A percentile compares a stretch with the other conserved stretches of the same genome.
Conservation (phyloP, 2,329 filamentous ascomycete genomes). For the Allantophomopsis cytisporea region DNA sequence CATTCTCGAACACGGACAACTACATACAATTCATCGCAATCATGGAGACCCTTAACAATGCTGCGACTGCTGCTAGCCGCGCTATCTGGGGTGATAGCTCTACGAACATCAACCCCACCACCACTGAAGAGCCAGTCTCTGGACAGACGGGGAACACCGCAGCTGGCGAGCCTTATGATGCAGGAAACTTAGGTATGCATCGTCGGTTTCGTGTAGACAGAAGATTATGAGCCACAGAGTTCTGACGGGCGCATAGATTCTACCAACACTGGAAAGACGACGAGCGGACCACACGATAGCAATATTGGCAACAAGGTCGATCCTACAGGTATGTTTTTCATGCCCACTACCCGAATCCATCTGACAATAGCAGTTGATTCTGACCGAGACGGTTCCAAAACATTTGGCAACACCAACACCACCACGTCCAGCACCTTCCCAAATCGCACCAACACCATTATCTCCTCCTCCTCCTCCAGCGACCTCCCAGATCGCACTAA, state of each 20-base stretch:
- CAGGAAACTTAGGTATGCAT: conserved; percentile 51
- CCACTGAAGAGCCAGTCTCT: conserved; percentile 53
- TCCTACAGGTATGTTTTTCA: background rate
- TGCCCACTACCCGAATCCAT: too few relatives aligned
- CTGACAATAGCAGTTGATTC: background rate
- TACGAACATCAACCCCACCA: conserved; percentile 11
- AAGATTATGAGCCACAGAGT: background rate
- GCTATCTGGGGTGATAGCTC: conserved; percentile 26
- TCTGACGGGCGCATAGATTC: background rate
- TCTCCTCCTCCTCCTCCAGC: conserved; percentile 9
- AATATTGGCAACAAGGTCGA: background rate
- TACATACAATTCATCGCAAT: background rate
- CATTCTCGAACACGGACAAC: too few relatives aligned
- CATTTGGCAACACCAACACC: background rate
- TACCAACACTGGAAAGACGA: background rate
- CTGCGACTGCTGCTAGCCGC: conserved; percentile 28
- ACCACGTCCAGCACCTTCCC: background rate
- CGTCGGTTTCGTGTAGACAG: background rate
- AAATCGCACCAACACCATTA: conserved; percentile 2
- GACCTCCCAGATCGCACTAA: background rate
- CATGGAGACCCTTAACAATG: conserved; percentile 53
- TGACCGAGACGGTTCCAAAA: background rate
- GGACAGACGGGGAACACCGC: conserved; percentile 55
- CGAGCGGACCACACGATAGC: background rate
- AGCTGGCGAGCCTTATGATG: conserved; percentile 62